Evolutionary conservation across 305 asterid species (phyloP).

Genomic region (Ajuga reptans): DNA sequence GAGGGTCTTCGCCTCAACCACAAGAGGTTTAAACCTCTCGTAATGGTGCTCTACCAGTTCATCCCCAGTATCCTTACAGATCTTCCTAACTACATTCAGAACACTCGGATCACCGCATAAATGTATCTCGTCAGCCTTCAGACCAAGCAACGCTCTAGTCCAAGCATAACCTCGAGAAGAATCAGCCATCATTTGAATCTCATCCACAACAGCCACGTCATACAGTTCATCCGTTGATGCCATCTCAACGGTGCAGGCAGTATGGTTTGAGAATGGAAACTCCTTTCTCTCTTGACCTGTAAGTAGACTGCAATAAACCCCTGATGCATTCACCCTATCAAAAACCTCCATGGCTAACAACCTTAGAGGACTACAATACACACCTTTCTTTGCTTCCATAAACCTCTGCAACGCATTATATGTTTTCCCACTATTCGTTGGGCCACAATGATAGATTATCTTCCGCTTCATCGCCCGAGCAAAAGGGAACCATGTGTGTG

Average conservation of each 20-base stretch:
- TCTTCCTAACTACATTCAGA: conserved; percentile 47
- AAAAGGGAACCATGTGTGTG: conserved; percentile 93
- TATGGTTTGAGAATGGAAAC: conserved; percentile 79
- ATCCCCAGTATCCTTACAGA: conserved; percentile 75
- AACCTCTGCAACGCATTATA: conserved; percentile 88
- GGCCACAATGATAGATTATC: conserved; percentile 86
- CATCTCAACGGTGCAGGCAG: conserved; percentile 96
- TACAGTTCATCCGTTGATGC: conserved; percentile 61
- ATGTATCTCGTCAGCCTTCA: conserved; percentile 92
- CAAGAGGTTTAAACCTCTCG: conserved; percentile 77
- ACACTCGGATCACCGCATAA: conserved; percentile 97
- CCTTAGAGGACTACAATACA: conserved; percentile 91
- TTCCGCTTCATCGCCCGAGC: conserved; percentile 95
- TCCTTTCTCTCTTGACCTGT: conserved; percentile 83
- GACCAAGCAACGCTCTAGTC: conserved; percentile 83
- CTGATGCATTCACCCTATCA: conserved; percentile 77
- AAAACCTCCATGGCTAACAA: conserved; percentile 95
- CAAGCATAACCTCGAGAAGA: conserved; percentile 80
- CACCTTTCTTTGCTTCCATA: conserved; percentile 87
- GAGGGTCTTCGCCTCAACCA: conserved; percentile 85
- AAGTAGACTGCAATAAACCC: conserved; percentile 80
- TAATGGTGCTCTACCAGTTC: conserved; percentile 64
- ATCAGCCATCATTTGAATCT: conserved; percentile 93
- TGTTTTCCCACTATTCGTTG: conserved; percentile 94
- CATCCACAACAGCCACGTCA: conserved; percentile 92